Conservation (phyloP, 1,139 yeast genomes). For the Ogataea hybrid region DNA sequence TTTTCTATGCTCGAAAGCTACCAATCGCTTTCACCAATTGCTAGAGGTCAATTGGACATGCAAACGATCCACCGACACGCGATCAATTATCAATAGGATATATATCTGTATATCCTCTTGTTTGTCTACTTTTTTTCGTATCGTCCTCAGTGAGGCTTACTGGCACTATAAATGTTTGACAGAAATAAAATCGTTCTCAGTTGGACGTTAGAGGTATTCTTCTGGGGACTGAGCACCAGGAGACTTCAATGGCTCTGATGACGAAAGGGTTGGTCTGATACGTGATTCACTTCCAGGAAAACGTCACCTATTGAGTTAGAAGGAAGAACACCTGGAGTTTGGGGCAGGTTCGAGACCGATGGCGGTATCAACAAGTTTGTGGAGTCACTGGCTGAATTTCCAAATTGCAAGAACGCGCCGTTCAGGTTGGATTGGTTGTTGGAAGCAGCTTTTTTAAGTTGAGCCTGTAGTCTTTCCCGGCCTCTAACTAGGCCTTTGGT, state of each 20-base stretch:
- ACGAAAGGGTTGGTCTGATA: neutral
- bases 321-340: constrained; percentile 28
- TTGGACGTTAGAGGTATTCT: constrained; percentile 1
- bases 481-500: constrained; percentile 19
- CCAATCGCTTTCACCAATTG: neutral
- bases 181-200: neutral
- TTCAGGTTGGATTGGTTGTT: constrained; percentile 12
- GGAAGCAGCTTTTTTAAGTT: constrained; percentile 18
- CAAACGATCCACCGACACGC: constrained; percentile 1
- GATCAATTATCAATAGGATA: neutral
- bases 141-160: constrained; percentile 1
- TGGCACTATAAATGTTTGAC: constrained; percentile 5
- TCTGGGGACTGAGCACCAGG: constrained; percentile 1
- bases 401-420: constrained; percentile 16
- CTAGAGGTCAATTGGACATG: constrained; percentile 1
- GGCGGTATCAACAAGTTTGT: constrained; percentile 3
- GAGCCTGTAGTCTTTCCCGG: constrained; percentile 22
- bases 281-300: constrained; percentile 10
- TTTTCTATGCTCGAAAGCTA: constrained; percentile 7
- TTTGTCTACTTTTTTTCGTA: constrained; percentile 9
- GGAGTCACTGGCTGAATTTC: constrained; percentile 5
- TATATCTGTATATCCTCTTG: constrained; percentile 3
- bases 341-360: constrained; percentile 15
- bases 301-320: constrained; percentile 23
- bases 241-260: constrained; percentile 5